Evolutionary conservation across 441 rosid genomes (phyloP), one percentile per base, ranked within the genome.

Genomic region (Hura crepitans): DNA sequence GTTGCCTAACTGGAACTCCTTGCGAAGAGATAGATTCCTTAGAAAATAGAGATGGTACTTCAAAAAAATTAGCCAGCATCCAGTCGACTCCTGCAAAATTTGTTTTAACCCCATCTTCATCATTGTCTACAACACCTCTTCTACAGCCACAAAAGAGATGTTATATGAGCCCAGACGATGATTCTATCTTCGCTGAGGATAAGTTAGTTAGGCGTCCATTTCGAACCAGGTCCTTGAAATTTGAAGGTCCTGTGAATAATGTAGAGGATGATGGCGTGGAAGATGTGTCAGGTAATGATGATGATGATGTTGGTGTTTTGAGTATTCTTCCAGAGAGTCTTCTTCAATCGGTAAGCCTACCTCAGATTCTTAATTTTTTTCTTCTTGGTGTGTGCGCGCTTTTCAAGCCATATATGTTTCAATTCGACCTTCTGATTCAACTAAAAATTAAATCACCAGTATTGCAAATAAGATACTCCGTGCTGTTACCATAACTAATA

Each of bases 171-270:
- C 81, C 87, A n/a, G 84, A 85, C 77, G 83, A 81, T 71, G 80
- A 63, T 65, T 76, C 87, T 74, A 7, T 70, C 23, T 68, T 68
- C 54, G 66, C 81, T 60, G 66, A 84, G 1, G 70, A 59, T 77
- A 89, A 95, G 83, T 74, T 89, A 28, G 83, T 82, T 12, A 82
- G 97, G 76, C 86, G 91, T n/a, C 79, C 88, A 22, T 59, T 80
- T 17, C 87, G 81, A 62, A 79, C 81, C 69, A 84, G 87, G 76
- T 86, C 91, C 22, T 71, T 90, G 82, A 85, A 82, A 47, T 92
- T 89, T 80, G 94, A 85, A 68, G 70, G 82, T 58, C 83, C 78
- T 39, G 51, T 69, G 20, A 78, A 87, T 75, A 77, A 78, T 25
- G 71, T 13, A 33, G 74, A 66, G 64, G 77, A 70, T 66, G 72